A percentile compares a stretch with the other conserved stretches of the same genome.
Conservation (phyloP, 2,329 filamentous ascomycete species). For the Talaromyces verruculosus region DNA sequence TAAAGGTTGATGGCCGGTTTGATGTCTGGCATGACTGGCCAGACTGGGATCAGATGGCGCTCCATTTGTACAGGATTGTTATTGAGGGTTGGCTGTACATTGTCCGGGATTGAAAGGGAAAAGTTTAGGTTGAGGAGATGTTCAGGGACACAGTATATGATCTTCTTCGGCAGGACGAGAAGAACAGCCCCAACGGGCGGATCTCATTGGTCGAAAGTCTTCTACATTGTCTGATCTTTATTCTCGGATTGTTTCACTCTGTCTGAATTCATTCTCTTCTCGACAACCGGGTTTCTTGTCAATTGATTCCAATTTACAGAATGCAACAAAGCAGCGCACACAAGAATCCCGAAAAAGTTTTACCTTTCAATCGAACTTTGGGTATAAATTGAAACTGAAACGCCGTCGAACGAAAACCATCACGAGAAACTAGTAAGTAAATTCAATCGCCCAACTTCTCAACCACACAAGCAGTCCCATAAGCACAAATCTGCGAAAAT, state of each 20-base stretch:
- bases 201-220: background rate
- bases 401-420: too few species aligned
- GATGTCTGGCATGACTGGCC: background rate
- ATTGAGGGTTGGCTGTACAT: background rate
- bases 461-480: constrained; percentile 59
- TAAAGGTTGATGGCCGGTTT: background rate
- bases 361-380: background rate
- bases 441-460: constrained; percentile 52
- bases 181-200: background rate
- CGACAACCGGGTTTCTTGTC: too few species aligned
- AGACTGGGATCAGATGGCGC: background rate
- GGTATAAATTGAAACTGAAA: background rate
- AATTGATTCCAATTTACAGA: too few species aligned
- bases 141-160: background rate
- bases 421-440: too few species aligned
- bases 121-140: background rate
- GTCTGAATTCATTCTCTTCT: background rate
- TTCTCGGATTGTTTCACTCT: background rate
- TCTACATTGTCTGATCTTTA: background rate
- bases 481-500: constrained; percentile 61
- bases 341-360: background rate
- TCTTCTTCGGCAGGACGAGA: background rate
- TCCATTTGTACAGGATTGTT: background rate
- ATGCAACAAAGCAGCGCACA: too few species aligned
- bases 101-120: background rate